Percentiles rank a stretch among this genome's conserved stretches.
Evolutionary conservation across 1,284 basidiomycete genomes (phyloP).

Genomic region (Moesziomyces globuligerus): DNA sequence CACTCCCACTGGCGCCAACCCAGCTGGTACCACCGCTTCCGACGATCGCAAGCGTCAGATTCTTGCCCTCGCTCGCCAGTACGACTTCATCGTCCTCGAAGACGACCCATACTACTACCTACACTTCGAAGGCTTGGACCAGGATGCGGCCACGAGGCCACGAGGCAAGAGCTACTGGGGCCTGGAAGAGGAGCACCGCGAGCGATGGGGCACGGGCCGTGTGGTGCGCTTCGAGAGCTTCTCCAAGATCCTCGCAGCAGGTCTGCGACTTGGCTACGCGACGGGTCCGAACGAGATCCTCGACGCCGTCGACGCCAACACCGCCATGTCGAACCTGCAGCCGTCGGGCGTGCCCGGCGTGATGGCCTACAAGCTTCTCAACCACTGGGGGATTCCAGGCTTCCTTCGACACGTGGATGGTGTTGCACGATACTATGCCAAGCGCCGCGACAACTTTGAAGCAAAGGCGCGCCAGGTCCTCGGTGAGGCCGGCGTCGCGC

Average conservation of each 20-base stretch:
- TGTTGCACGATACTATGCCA: slow-evolving; percentile 81
- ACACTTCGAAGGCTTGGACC: slow-evolving; percentile 57
- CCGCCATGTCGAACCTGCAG: slow-evolving; percentile 81
- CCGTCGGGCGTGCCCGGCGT: slow-evolving; percentile 77
- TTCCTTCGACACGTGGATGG: slow-evolving; percentile 78
- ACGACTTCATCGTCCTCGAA: slow-evolving; percentile 53
- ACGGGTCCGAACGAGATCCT: slow-evolving; percentile 81
- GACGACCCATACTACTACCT: slow-evolving; percentile 65
- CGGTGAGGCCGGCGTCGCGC: slow-evolving; percentile 65
- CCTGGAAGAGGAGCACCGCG: slow-evolving; percentile 57
- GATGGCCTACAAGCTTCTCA: slow-evolving; percentile 77
- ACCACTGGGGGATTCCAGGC: slow-evolving; percentile 76
- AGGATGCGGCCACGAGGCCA: slow-evolving; percentile 52
- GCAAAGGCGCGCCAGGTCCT: slow-evolving; percentile 79
- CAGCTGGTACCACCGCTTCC: slow-evolving; percentile 63
- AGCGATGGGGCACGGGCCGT: slow-evolving; percentile 57
- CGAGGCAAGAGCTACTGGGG: slow-evolving; percentile 58
- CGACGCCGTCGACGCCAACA: slow-evolving; percentile 77
- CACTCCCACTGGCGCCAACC: slow-evolving; percentile 70
- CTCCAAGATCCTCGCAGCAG: slow-evolving; percentile 71
- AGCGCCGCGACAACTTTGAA: slow-evolving; percentile 83
- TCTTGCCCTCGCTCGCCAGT: slow-evolving; percentile 72
- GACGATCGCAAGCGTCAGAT: slow-evolving; percentile 80
- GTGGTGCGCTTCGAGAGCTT: slow-evolving; percentile 69
- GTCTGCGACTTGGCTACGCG: slow-evolving; percentile 76